Base-by-base conservation (phyloP, 345 rosid species). In the Linum lewisii region DNA sequence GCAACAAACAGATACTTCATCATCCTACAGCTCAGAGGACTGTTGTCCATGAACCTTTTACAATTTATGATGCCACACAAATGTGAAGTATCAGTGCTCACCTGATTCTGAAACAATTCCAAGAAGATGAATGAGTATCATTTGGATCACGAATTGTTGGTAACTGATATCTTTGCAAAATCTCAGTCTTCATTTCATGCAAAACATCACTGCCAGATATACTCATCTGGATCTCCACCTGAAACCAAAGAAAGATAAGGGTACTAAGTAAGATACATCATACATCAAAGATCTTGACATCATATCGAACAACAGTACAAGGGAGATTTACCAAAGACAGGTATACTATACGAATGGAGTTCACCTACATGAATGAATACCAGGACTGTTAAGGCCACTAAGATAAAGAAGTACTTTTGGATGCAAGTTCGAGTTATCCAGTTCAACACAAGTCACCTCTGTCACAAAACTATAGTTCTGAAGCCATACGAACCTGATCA, bases 101-200 rank as follows among this genome's bases (percentile, higher is more conserved):
- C 96, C 81, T 91, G 66, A 91, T 80, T 60, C 63, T 65, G 77
- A 84, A 91, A 60, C 74, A 60, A 70, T 77, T 70, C 63, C 60
- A 56, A 45, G 77, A 76, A 58, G 74, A 74, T 58, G 74, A 68
- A 24, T 73, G 70, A 53, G 72, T 71, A 65, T 58, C 82, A 63
- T 58, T 76, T 51, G 64, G 69, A 68, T 75, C 79, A 72, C 73
- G 66, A 45, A 32, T 61, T 63, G 62, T 56, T 21, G 75, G 84
- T 21, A 72, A 60, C 61, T 44, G 71, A 69, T 81, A 77, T 55
- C 70, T 70, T 68, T 66, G 74, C 72, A 86, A 66, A 67, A 84
- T 81, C 54, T 79, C 75, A 54, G 73, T 51, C 73, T 88, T 87
- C 82, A 67, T 74, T 67, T 72, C 68, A 63, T 64, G 57, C 23